These are phyloP conservation scores for Proliferodiscus dingleyae DNA, from an alignment of 2,329 filamentous ascomycete species.

Conservation along the genomic window DNA sequence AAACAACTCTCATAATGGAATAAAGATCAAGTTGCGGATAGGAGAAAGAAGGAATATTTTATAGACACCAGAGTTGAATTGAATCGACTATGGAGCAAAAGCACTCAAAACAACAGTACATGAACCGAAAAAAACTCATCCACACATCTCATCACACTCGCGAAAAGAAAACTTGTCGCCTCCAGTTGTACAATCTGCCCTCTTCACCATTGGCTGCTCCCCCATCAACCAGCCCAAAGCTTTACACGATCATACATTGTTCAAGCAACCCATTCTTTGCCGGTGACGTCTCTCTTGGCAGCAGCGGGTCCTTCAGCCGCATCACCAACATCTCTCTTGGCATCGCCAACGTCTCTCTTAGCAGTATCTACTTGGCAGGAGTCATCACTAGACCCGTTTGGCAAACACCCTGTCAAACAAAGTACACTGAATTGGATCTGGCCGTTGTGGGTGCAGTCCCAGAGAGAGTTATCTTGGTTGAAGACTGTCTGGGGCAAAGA, in stretches of 20 bases:
- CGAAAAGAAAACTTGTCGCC: background rate
- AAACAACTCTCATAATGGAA: background rate
- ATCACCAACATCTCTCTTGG: background rate
- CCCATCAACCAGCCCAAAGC: background rate
- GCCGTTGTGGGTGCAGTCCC: background rate
- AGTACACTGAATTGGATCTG: background rate
- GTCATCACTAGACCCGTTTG: background rate
- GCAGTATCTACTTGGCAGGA: background rate
- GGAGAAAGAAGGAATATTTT: background rate
- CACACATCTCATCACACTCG: background rate
- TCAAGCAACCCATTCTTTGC: conserved; percentile 21
- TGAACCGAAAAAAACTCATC: background rate
- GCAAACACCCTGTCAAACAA: background rate
- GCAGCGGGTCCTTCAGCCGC: too few species aligned
- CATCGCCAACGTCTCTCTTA: background rate
- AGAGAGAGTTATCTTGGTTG: background rate
- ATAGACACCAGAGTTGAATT: background rate
- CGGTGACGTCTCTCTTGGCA: background rate
- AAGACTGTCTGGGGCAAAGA: background rate
- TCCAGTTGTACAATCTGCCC: background rate
- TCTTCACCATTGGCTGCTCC: background rate
- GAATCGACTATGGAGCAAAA: background rate
- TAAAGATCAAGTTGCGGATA: background rate
- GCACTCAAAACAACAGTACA: background rate
- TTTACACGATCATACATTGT: background rate